Percentiles rank a stretch among this genome's conserved stretches.
phyloP scores from a whole-genome alignment of 352 stramenopile species.

The Phytophthora foliorum region DNA sequence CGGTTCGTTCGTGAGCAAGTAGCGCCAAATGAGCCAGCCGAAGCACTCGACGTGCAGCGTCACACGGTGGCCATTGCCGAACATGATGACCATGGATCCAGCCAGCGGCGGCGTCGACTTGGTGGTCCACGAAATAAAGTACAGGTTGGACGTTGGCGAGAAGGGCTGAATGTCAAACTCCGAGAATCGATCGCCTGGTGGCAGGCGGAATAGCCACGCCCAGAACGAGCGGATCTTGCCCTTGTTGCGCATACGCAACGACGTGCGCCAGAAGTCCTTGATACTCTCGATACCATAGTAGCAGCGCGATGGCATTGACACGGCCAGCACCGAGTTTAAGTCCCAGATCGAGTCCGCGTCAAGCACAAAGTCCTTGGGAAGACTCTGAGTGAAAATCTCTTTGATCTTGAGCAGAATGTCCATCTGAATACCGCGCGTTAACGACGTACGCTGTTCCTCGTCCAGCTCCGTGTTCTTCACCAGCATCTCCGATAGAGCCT shows the following conservation, averaged over 20 bases:
- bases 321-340: slow-evolving; percentile 84
- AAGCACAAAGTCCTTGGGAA: slow-evolving; percentile 88
- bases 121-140: slow-evolving; percentile 88
- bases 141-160: slow-evolving; percentile 74
- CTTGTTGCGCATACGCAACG: slow-evolving; percentile 88
- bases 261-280: slow-evolving; percentile 90
- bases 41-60: slow-evolving; percentile 89
- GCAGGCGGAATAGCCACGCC: slow-evolving; percentile 84
- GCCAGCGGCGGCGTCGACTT: slow-evolving; percentile 79
- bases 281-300: slow-evolving; percentile 91
- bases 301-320: slow-evolving; percentile 88
- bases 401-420: slow-evolving; percentile 91
- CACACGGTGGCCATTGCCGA: slow-evolving; percentile 83
- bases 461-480: slow-evolving; percentile 75
- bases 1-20: slow-evolving; percentile 84
- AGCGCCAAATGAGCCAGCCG: slow-evolving; percentile 89
- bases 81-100: slow-evolving; percentile 89
- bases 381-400: slow-evolving; percentile 88
- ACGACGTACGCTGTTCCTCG: slow-evolving; percentile 60
- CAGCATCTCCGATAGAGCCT: slow-evolving; percentile 76
- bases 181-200: slow-evolving; percentile 76
- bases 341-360: slow-evolving; percentile 89
- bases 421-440: slow-evolving; percentile 88
- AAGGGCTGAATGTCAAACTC: slow-evolving; percentile 86
- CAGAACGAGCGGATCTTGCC: slow-evolving; percentile 90